A percentile compares a stretch with the other conserved stretches of the same genome.
Conservation (phyloP, 106 monocot species). For the Chionographis japonica region DNA sequence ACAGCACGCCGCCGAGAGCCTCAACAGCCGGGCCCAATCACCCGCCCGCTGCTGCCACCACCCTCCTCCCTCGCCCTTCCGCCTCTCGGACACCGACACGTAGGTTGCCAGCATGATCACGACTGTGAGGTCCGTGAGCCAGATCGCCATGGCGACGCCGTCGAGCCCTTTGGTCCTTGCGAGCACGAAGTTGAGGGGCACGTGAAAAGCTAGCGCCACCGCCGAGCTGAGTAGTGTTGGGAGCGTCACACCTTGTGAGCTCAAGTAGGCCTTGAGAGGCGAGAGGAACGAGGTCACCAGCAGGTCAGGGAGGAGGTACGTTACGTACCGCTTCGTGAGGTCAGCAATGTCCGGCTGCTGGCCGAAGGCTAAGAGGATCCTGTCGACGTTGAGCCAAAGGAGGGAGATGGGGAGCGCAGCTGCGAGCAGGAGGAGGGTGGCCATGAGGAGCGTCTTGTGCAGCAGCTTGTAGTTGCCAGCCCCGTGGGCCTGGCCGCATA, state of each 20-base stretch:
- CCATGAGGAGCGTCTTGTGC: constrained; percentile 66
- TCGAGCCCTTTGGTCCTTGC: constrained; percentile 35
- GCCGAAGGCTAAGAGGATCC: constrained; percentile 50
- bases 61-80: not conserved
- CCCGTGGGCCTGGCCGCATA: constrained; percentile 63
- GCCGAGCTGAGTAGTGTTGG: constrained; percentile 67
- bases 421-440: constrained; percentile 51
- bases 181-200: constrained; percentile 54
- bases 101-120: constrained; percentile 46
- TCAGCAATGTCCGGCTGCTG: constrained; percentile 51
- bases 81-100: constrained; percentile 6
- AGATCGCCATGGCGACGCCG: constrained; percentile 72
- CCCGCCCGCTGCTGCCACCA: not conserved
- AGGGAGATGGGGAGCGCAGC: constrained; percentile 60
- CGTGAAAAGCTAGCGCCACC: constrained; percentile 46
- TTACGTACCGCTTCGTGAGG: constrained; percentile 46
- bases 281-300: constrained; percentile 60
- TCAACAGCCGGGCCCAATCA: constrained; percentile 27
- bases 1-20: constrained; percentile 37
- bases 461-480: constrained; percentile 70
- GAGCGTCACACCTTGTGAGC: constrained; percentile 67
- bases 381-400: constrained; percentile 74
- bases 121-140: constrained; percentile 58
- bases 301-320: constrained; percentile 68
- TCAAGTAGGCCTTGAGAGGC: constrained; percentile 85